Percentiles rank a stretch among this genome's conserved stretches.
These are phyloP conservation scores for Bonia amplexicaulis DNA, from an alignment of 176 grass and related monocot species.

Conservation along the genomic window DNA sequence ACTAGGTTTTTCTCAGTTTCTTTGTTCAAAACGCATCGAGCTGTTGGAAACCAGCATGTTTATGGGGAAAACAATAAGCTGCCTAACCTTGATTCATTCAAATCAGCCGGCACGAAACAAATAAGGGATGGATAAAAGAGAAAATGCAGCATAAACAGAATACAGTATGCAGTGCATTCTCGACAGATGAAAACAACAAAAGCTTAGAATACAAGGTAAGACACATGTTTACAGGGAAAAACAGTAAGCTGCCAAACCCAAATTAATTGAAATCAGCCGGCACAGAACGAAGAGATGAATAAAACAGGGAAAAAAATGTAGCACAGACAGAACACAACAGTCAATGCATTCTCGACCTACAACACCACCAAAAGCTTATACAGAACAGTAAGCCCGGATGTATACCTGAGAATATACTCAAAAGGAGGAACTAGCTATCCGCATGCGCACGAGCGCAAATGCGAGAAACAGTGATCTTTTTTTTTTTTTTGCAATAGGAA, in stretches of 20 bases:
- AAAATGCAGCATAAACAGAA: conserved; percentile 11
- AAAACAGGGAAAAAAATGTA: background rate
- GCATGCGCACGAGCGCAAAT: background rate
- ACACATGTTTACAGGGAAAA: background rate
- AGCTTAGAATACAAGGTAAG: background rate
- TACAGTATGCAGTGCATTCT: background rate
- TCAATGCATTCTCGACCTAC: background rate
- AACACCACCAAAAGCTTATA: background rate
- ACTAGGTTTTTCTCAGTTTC: background rate
- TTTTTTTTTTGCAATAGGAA: background rate
- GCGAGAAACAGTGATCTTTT: background rate
- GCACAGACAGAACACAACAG: background rate
- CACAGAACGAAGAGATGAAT: background rate
- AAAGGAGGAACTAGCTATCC: background rate
- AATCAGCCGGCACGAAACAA: background rate
- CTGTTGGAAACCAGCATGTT: conserved; percentile 4
- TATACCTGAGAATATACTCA: conserved; percentile 13
- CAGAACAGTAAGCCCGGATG: background rate
- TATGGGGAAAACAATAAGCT: background rate
- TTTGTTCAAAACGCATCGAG: background rate
- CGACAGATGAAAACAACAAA: background rate
- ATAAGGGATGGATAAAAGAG: background rate
- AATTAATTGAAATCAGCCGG: background rate
- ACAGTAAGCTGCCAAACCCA: background rate
- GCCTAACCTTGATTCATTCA: background rate